Percentiles rank a stretch among this genome's conserved stretches.
Conservation (phyloP, 805 yeast species). For the Ogataea naganishii region DNA sequence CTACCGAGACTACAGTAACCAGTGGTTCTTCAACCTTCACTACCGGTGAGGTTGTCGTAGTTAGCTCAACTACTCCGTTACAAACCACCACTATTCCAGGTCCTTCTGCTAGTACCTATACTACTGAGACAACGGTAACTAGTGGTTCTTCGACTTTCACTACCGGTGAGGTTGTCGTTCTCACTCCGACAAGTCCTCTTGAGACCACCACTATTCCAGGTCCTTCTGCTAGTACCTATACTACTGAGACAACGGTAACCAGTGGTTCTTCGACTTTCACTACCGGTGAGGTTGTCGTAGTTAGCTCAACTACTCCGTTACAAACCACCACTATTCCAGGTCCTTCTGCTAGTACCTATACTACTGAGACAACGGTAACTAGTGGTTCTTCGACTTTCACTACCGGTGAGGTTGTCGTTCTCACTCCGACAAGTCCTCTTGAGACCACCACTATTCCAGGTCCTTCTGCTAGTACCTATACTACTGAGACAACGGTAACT, state of each 20-base stretch:
- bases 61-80: not conserved
- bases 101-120: not conserved
- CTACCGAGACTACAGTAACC: not conserved
- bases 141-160: not conserved
- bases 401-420: slow-evolving; percentile 1
- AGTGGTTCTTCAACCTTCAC: not conserved
- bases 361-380: not conserved
- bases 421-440: not conserved
- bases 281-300: not conserved
- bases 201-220: slow-evolving; percentile 1
- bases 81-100: not conserved
- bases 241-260: not conserved
- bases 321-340: not conserved
- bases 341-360: not conserved
- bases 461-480: not conserved
- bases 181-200: slow-evolving; percentile 1
- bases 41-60: not conserved
- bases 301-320: not conserved
- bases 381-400: not conserved
- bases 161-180: not conserved
- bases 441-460: not conserved
- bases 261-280: not conserved
- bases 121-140: not conserved
- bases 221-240: not conserved
- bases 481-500: not conserved